Base-by-base conservation (phyloP, 176 grass and related monocot species). In the Elymus sibiricus region DNA sequence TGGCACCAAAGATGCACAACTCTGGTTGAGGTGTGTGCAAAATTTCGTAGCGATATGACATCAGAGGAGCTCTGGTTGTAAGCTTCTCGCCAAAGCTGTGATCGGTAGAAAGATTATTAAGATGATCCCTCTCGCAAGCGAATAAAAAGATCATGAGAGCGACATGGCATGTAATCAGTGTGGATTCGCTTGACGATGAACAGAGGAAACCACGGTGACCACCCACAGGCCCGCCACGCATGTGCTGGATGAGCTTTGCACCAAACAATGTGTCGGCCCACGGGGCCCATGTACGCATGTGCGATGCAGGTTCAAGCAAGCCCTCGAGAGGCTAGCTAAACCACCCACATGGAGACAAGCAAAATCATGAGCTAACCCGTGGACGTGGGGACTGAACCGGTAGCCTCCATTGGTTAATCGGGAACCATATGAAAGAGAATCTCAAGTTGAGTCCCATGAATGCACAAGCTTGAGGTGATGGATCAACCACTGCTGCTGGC, bases 271-370 rank as follows among this genome's bases (percentile, higher is more conserved):
- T 28, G 81, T 76, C 37, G 9, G 75, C 60, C 85, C 60, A 77
- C 26, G 70, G 75, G 76, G 85, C 5, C 75, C 85, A 79, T 75
- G 63, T 38, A 13, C 32, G 76, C 81, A 76, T 90, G 80, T 90
- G 89, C 37, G 28, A 47, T 84, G 89, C 35, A 32, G 68, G 87
- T 32, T 56, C 55, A 35, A 83, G 55, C 55, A 35, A 83, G 55
- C 64, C 64, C 68, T 70, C 60, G 60, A 19, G 68, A 21, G n/a
- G 16, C 31, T 44, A 13, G 43, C 43, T 19, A 74, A n/a, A n/a
- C n/a, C n/a, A 81, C 87, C 68, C 28, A 67, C 32, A 87, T 73
- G 44, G 44, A 75, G 74, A 82, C 75, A 80, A 75, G 69, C 38
- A 60, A 38, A 2, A 49, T 53, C 47, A 81, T 74, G 76, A 86